These are phyloP conservation scores for Thelonectria blattea DNA, from an alignment of 2,329 filamentous ascomycete genomes.

Conservation along the genomic window DNA sequence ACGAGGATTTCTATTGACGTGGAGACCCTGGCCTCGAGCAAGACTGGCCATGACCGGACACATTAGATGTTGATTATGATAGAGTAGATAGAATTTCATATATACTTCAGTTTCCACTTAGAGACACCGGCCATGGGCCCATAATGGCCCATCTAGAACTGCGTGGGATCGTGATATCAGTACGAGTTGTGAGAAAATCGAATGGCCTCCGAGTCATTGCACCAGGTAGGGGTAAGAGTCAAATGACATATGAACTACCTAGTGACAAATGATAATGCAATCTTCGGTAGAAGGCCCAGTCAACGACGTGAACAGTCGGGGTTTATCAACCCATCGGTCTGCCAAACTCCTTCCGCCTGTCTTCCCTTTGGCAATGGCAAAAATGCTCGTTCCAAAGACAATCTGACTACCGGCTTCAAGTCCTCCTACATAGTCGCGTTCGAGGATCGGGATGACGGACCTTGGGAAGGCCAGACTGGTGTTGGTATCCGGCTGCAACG, in stretches of 20 bases:
- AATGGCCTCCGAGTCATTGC: too few species aligned
- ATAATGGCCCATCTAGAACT: too few species aligned
- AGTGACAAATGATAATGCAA: neutral
- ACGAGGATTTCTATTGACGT: neutral
- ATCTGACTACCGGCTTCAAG: neutral
- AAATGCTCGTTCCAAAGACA: constrained; percentile 8
- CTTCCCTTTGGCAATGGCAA: constrained; percentile 13
- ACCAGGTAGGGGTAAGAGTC: too few species aligned
- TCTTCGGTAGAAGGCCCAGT: neutral
- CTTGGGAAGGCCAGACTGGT: constrained; percentile 27
- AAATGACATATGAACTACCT: neutral
- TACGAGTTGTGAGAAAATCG: too few species aligned
- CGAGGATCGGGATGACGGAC: constrained; percentile 24
- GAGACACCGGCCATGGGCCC: too few species aligned
- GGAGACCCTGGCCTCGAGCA: neutral
- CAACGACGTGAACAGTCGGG: neutral
- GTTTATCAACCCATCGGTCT: constrained; percentile 18
- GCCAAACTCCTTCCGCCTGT: neutral
- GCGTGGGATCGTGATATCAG: too few species aligned
- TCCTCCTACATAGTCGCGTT: neutral
- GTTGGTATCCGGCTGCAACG: constrained; percentile 30
- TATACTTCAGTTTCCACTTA: too few species aligned
- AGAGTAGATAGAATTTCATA: too few species aligned
- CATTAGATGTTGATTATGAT: too few species aligned
- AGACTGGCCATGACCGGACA: too few species aligned